phyloP scores from a whole-genome alignment of 1,284 basidiomycete species.

The Malassezia sp. region DNA sequence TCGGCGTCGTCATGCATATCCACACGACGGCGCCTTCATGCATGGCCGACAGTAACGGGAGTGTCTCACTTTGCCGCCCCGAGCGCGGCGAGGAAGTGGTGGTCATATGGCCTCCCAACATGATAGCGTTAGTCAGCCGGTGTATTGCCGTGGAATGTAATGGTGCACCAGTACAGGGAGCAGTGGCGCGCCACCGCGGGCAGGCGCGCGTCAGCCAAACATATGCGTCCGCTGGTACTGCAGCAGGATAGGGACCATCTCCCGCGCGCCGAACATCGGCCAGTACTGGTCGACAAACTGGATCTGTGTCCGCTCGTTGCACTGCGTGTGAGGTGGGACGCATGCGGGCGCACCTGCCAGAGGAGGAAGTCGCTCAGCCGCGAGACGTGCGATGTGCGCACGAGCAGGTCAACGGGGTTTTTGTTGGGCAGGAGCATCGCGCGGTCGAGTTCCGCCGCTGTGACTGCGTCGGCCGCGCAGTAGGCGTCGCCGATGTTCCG shows the following conservation, averaged over 20 bases:
- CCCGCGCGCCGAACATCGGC: conserved; percentile 83
- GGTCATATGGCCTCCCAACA: conserved; percentile 16
- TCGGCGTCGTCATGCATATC: conserved; percentile 12
- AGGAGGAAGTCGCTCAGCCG: conserved; percentile 82
- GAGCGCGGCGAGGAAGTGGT: conserved; percentile 6
- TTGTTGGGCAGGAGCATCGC: conserved; percentile 49
- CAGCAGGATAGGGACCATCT: conserved; percentile 72
- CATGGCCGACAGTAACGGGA: conserved; percentile 17
- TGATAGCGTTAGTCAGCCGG: not conserved
- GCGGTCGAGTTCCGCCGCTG: conserved; percentile 17
- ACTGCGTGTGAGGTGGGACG: too few relatives aligned
- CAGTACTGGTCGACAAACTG: conserved; percentile 83
- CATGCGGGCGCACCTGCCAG: too few relatives aligned
- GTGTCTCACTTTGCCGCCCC: conserved; percentile 14
- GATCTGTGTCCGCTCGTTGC: conserved; percentile 70
- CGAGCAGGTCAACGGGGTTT: conserved; percentile 68
- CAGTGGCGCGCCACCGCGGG: too few relatives aligned
- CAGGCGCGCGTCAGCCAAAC: too few relatives aligned
- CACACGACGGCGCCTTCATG: conserved; percentile 16
- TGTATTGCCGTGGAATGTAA: not conserved
- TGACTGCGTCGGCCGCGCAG: too few relatives aligned
- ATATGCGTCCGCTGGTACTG: conserved; percentile 59
- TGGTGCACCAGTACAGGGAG: too few relatives aligned
- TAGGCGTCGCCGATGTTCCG: too few relatives aligned
- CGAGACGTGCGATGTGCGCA: conserved; percentile 82